phyloP scores from a whole-genome alignment of 495 filamentous ascomycete species.

The Talaromyces liani region DNA sequence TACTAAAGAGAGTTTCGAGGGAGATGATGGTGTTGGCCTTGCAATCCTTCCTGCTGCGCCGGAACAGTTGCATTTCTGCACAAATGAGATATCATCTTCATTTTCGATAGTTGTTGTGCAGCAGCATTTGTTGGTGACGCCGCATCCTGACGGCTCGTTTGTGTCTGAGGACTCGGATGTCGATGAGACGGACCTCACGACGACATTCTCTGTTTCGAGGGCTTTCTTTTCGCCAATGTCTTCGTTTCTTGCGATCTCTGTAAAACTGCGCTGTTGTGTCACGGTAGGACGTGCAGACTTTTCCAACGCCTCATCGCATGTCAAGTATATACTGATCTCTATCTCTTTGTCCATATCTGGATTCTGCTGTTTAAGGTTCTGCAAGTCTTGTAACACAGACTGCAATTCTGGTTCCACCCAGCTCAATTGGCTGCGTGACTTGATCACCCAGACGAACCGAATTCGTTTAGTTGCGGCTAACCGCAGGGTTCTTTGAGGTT shows the following conservation, averaged over 20 bases:
- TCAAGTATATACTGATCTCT: slow-evolving; percentile 53
- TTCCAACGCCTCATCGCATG: slow-evolving; percentile 46
- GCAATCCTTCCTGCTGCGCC: slow-evolving; percentile 13
- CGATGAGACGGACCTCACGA: slow-evolving; percentile 16
- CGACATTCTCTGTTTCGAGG: slow-evolving; percentile 14
- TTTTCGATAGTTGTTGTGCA: slow-evolving; percentile 44
- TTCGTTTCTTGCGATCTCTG: neutral
- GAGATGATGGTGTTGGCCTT: neutral
- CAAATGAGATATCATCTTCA: slow-evolving; percentile 26
- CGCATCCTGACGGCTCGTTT: slow-evolving; percentile 16
- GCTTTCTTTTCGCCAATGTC: slow-evolving; percentile 11
- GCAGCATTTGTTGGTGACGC: slow-evolving; percentile 41
- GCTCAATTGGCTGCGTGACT: slow-evolving; percentile 55
- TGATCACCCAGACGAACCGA: slow-evolving; percentile 68
- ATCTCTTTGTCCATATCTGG: slow-evolving; percentile 30
- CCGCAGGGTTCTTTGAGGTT: slow-evolving; percentile 12
- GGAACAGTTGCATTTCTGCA: slow-evolving; percentile 24
- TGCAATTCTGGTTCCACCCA: slow-evolving; percentile 62
- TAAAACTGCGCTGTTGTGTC: neutral
- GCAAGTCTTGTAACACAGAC: slow-evolving; percentile 46
- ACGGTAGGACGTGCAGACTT: neutral
- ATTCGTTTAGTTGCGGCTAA: slow-evolving; percentile 53
- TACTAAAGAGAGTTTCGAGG: neutral
- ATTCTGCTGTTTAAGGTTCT: slow-evolving; percentile 20
- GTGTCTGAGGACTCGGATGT: neutral